Base-by-base conservation (phyloP, 176 grass and related monocot species). In the Raddia distichophylla region DNA sequence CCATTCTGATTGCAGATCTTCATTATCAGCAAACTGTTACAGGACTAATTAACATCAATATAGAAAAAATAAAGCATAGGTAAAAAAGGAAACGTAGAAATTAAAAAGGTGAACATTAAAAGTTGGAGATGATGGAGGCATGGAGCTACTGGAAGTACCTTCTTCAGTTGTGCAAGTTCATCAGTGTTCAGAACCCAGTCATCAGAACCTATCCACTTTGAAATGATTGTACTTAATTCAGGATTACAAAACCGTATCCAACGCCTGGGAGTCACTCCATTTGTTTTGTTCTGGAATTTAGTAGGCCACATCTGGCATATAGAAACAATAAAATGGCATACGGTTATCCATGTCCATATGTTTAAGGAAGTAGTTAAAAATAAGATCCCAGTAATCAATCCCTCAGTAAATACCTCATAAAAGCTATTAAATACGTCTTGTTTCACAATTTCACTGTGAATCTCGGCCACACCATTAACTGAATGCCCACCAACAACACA, bases 371-470 rank as follows among this genome's bases (percentile, higher is more conserved):
- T 2, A 74, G 14, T 73, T 27, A 27, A 35, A 52, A 35, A 67
- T 62, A 43, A 86, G 17, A 83, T 79, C 10, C 10, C 9, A 56
- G 46, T 54, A 63, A 37, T 66, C 67, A 79, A 83, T 62, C 47
- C 45, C 10, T 64, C 3, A 80, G 35, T 73, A 77, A 85, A 73
- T 89, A 99, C 96, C 96, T 95, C 79, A 55, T 93, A 99, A 76
- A 95, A 99, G 80, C 93, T 90, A 80, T 95, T 90, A 74, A 99
- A 99, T 46, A 99, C 96, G 64, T 99, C 93, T 55, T 99, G 86
- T 82, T 93, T 99, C 81, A 99, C 96, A 74, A 99, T 99, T 86
- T 99, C 89, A 76, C 93, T 99, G 80, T 99, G 96, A 91, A 99
- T 99, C 77, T 89, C 93, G 85, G 96, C 96, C 70, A 99, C 93